Base-by-base conservation (phyloP, 108 stramenopile species). In the Nannochloropsis salina region DNA sequence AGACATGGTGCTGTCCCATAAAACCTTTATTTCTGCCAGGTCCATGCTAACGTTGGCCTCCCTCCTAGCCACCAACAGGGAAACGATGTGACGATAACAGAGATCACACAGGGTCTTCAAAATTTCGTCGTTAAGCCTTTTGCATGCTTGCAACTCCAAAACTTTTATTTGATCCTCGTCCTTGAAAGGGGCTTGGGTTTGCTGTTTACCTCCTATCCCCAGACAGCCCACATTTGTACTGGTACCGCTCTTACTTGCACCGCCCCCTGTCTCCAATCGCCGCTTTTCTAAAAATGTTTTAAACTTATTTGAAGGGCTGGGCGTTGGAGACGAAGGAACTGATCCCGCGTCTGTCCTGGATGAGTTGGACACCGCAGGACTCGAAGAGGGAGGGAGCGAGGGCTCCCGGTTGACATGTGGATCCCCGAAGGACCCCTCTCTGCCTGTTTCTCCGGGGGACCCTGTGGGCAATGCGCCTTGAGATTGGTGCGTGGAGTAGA, bases 1-100 rank as follows among this genome's bases (percentile, higher is more conserved):
- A 42, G 42, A n/a, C 2, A 83, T 74, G 22, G 86, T 86, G 10
- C 45, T 86, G 40, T 86, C 86, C 86, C 86, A 86, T 74, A 86
- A 44, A 43, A 74, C 80, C 83, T 86, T 86, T 9, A 86, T 47
- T 82, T 86, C 82, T 21, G 79, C 83, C 9, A 83, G 74, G 42
- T 86, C 86, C 11, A 86, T 47, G 61, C 44, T 86, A 74, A 61
- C 82, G 51, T 86, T 82, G 82, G 82, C 61, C 47, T 86, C 86
- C 44, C 82, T 80, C 79, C 86, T 41, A 6, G 83, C 86, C 44
- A 44, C 80, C 43, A 86, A 43, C 61, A 86, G 82, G 74, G 82
- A 82, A 11, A 82, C 80, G 47, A 86, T 61, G 74, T 82, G 82
- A 31, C 86, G 45, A 42, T 86, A 74, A 74, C 82, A 83, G 18